Evolutionary conservation across 1,139 yeast species (phyloP).

Genomic region (Chernovozyma sophiae-reginae): DNA sequence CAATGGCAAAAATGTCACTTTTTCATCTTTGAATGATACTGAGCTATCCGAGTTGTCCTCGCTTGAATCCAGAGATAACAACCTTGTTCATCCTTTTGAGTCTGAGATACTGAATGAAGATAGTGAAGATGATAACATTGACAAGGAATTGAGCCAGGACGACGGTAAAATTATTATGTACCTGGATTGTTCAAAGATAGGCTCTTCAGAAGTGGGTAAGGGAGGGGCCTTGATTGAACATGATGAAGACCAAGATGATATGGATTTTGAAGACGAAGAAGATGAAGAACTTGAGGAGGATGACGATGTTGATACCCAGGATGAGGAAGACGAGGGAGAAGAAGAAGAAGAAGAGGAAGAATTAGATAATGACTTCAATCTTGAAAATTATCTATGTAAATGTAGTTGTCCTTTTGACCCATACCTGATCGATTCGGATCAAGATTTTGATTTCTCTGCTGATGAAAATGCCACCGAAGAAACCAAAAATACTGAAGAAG

Average conservation of each 20-base stretch:
- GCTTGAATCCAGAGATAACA: background rate
- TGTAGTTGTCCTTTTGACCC: no score
- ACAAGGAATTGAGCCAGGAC: background rate
- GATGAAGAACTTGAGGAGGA: constrained; percentile 5
- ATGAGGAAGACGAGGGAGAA: constrained; percentile 4
- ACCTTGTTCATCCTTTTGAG: constrained; percentile 1
- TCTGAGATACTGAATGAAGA: no score
- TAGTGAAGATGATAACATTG: no score
- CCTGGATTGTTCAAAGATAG: no score
- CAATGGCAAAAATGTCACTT: background rate
- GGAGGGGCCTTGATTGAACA: no score
- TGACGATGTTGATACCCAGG: constrained; percentile 3
- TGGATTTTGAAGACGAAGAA: background rate
- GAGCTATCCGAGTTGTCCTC: background rate
- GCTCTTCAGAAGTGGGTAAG: no score
- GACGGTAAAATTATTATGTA: no score
- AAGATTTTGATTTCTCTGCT: background rate
- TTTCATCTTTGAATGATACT: constrained; percentile 1
- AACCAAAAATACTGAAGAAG: background rate
- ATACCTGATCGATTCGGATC: no score
- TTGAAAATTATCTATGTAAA: no score
- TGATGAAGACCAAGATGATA: background rate
- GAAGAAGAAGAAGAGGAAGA: constrained; percentile 6
- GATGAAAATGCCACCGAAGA: constrained; percentile 1
- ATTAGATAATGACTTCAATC: constrained; percentile 4